Base-by-base conservation (phyloP, 768 basidiomycete genomes). In the Tephrocybe sp. region DNA sequence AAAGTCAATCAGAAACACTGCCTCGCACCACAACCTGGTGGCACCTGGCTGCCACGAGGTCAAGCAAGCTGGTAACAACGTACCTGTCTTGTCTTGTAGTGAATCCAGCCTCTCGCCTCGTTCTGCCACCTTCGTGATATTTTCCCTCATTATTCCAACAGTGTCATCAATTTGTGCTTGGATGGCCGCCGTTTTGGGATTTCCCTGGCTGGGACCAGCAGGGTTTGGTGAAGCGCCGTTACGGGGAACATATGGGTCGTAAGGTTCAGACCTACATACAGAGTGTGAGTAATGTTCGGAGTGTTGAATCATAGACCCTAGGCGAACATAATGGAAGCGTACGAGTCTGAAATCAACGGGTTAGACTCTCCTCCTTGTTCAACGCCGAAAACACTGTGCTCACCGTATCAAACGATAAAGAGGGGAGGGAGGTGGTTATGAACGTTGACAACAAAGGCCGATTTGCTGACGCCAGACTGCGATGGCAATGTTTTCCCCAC, bases 161-260 rank as follows among this genome's bases (percentile, higher is more conserved):
- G 97, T 98, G 66, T 92, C 89, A 67, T 98, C 92, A 59, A 98
- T 98, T 72, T 98, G 94, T n/a, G 79, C 80, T 68, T 98, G 96
- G 60, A 98, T 96, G 49, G 89, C 91, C 2, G 92, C 90, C 0
- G 95, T 98, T 82, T 96, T 92, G 42, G 86, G 64, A 64, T 85
- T 91, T 54, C 82, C 83, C 40, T 72, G 69, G 55, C 72, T 73
- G 64, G 75, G 64, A 27, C 72, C 72, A 34, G 77, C 70, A 27
- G 80, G 68, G 37, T 76, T 78, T 11, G 86, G 75, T 42, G 83
- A 78, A 49, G 82, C 73, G 68, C 89, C 87, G 67, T 81, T 83
- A 61, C 90, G 87, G 56, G 95, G 94, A 54, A 98, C 80, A 73
- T 99, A 98, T 58, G 96, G 96, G 81, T 98, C 96, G 73, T 98